Evolutionary conservation across 1,284 basidiomycete species (phyloP), one percentile per base, ranked within the genome.

Genomic region (Cutaneotrichosporon cyanovorans): DNA sequence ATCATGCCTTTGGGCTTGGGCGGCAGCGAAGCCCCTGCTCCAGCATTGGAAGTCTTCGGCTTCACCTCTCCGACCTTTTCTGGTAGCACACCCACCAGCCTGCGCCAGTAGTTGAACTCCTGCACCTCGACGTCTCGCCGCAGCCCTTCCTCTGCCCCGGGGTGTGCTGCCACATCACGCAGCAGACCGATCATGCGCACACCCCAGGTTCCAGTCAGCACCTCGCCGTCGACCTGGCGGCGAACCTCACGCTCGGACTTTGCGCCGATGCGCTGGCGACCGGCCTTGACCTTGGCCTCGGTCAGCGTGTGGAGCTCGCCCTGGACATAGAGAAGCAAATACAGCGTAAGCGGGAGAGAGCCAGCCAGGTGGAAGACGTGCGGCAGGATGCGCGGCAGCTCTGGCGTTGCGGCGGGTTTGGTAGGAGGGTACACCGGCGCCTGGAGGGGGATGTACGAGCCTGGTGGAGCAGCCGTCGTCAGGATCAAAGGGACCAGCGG

Each of bases 231-330:
- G 19, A 66, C 62, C 15, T 82, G 82, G 60, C 77, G 80, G 61
- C 75, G 79, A 12, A 90, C 69, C 40, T 83, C 75, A 43, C 84
- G 81, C 7, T 79, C 80, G n/a, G 78, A 72, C 9, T 80, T 76
- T 0, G 83, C 84, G 9, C 78, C 66, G 10, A 96, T 74, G 21
- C 92, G 77, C 55, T 77, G 83, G 34, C 88, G 76, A 12, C 87
- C 80, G 55, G 80, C 85, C 23, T 82, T 78, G 30, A 92, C 77
- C 62, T 93, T 74, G 1, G 55, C 67, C 38, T 78, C 78, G 23
- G 48, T 82, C 2, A 59, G 58, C 0, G 57, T 86, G 58, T 88
- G 76, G 18, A 93, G 75, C 1, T 83, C 78, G 7, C 71, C 68
- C 71, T 95, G 80, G 0, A 76, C 71, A 2, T 58, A 56, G 60